Evolutionary conservation across 305 asterid genomes (phyloP).

Genomic region (Fraxinus velutina): DNA sequence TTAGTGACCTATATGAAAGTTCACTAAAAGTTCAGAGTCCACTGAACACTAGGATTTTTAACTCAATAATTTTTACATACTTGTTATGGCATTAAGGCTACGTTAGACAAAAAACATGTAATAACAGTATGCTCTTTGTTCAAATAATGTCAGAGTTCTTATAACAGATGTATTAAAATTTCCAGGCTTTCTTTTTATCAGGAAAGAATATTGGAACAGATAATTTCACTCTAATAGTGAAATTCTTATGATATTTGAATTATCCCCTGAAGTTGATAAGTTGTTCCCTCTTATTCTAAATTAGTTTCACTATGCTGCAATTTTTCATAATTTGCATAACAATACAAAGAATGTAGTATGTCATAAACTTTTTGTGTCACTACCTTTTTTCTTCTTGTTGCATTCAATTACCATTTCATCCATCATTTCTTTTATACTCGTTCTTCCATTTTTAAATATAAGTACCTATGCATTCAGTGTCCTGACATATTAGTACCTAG

Average conservation of each 20-base stretch:
- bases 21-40: background rate
- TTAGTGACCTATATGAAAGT: background rate
- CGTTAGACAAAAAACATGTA: background rate
- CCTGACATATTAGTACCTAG: conserved; percentile 20
- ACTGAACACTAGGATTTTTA: background rate
- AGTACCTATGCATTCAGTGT: conserved; percentile 1
- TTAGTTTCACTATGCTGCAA: background rate
- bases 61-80: background rate
- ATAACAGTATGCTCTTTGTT: background rate
- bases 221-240: background rate
- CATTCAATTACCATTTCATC: conserved; percentile 3
- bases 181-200: background rate
- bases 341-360: background rate
- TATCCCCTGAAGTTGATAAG: background rate
- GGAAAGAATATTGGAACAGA: background rate
- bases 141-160: background rate
- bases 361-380: background rate
- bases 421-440: background rate
- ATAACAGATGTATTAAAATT: background rate
- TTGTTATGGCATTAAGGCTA: background rate
- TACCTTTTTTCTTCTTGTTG: background rate
- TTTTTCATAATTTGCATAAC: background rate
- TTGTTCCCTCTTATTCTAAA: background rate
- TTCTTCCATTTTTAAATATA: background rate
- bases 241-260: background rate